A percentile compares a stretch with the other conserved stretches of the same genome.
Conservation (phyloP, 805 yeast genomes). For the Wickerhamiella australiensis region DNA sequence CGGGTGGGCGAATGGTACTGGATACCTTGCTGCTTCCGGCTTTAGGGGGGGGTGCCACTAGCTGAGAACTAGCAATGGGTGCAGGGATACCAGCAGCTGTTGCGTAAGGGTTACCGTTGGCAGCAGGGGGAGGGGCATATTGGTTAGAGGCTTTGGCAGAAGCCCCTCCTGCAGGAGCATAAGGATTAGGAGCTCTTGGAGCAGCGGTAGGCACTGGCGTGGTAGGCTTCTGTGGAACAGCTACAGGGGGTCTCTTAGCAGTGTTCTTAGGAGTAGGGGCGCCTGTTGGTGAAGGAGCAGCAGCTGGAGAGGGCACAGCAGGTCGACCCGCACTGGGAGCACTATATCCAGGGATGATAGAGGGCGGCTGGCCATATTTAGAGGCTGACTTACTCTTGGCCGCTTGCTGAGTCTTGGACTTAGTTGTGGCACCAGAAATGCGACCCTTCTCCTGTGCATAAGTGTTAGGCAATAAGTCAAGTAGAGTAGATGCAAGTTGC, state of each 20-base stretch:
- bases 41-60: constrained; percentile 20
- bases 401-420: constrained; percentile 1
- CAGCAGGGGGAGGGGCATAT: background rate
- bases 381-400: background rate
- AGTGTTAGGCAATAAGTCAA: constrained; percentile 59
- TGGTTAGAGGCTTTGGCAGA: background rate
- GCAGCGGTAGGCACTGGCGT: constrained; percentile 3
- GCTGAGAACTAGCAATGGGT: constrained; percentile 21
- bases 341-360: background rate
- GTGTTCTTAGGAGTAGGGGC: background rate
- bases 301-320: background rate
- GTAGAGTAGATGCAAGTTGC: constrained; percentile 61
- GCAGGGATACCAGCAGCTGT: constrained; percentile 10
- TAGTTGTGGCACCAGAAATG: constrained; percentile 43
- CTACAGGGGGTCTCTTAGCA: background rate
- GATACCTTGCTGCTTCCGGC: background rate
- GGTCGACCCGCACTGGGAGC: background rate
- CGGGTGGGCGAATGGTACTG: constrained; percentile 12
- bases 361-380: background rate
- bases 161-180: constrained; percentile 10
- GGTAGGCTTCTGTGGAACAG: background rate
- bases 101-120: constrained; percentile 1
- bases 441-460: constrained; percentile 64
- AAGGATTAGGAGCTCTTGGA: constrained; percentile 20
- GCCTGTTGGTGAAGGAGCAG: background rate